Evolutionary conservation across 306 rosid species (phyloP), one percentile per base, ranked within the genome.

Genomic region (Pyrus betulifolia): DNA sequence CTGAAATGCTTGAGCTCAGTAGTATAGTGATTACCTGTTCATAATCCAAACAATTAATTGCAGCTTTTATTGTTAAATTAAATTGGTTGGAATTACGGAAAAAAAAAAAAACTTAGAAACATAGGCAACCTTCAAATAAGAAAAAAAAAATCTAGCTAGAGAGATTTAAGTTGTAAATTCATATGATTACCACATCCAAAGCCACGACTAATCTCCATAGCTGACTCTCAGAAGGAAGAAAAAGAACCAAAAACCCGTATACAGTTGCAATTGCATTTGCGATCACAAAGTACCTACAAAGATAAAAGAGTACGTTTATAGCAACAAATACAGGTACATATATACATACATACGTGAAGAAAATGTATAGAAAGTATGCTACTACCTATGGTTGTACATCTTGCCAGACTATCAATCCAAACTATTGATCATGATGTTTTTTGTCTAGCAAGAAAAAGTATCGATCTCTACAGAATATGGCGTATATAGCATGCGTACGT

Each of bases 191-290:
- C 98, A 85, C 23, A 80, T 93, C 96, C 77, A 88, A 49, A 49
- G 87, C 90, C 4, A 91, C 84, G 33, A 83, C 97, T 12, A 89
- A 78, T 77, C 87, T 83, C 98, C 98, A 93, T 23, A 93, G 90
- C 86, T 84, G 70, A 77, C 98, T 89, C 82, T 81, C 44, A 0
- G 80, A 6, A 8, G 98, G 98, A 81, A 93, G 93, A 76, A 93
- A 83, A 67, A 93, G 81, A 67, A 93, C 91, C 10, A 91, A 72
- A 64, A 93, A 83, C 59, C 98, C 95, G 63, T 93, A 93, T 22
- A 70, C 90, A 28, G 91, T 86, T 17, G 81, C 90, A 45, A 89
- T 74, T 8, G 90, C 88, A 75, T 91, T 80, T 63, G 90, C 96
- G 62, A 91, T 81, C 80, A 88, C 80, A 71, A 91, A 93, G 84